These are phyloP conservation scores for Meripilus lineatus DNA, from an alignment of 1,284 basidiomycete species.

Conservation along the genomic window DNA sequence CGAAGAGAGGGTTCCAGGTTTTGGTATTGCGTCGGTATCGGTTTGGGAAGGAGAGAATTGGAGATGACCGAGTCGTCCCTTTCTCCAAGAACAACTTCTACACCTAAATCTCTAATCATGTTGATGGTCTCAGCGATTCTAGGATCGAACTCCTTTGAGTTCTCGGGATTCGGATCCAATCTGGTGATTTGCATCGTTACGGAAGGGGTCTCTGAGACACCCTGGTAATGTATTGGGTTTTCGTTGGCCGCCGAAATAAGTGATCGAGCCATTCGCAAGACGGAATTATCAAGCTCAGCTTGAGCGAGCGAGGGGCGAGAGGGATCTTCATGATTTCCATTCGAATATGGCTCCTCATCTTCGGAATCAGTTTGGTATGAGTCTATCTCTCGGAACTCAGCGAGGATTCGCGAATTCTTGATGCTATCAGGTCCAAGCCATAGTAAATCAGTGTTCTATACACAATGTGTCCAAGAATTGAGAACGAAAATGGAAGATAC, in stretches of 20 bases:
- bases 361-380: slow-evolving; percentile 72
- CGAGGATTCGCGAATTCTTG: slow-evolving; percentile 68
- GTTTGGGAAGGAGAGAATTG: slow-evolving; percentile 5
- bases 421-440: slow-evolving; percentile 44
- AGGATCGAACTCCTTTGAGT: slow-evolving; percentile 37
- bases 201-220: slow-evolving; percentile 25
- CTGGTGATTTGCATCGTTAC: slow-evolving; percentile 69
- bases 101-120: slow-evolving; percentile 52
- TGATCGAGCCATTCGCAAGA: slow-evolving; percentile 56
- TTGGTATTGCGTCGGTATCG: slow-evolving; percentile 17
- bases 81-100: slow-evolving; percentile 68
- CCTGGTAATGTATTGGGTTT: slow-evolving; percentile 41
- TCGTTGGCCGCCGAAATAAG: slow-evolving; percentile 57
- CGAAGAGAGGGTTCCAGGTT: slow-evolving; percentile 42
- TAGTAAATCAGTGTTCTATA: slow-evolving; percentile 5
- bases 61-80: slow-evolving; percentile 27
- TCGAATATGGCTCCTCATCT: slow-evolving; percentile 45
- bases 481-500: slow-evolving; percentile 26
- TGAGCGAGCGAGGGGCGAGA: slow-evolving; percentile 36
- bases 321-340: slow-evolving; percentile 40
- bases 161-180: slow-evolving; percentile 45
- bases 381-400: slow-evolving; percentile 79
- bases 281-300: slow-evolving; percentile 65
- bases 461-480: not conserved
- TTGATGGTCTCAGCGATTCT: slow-evolving; percentile 61